These are phyloP conservation scores for Fusarium protoensiforme DNA, from an alignment of 2,329 filamentous ascomycete species.

Conservation along the genomic window DNA sequence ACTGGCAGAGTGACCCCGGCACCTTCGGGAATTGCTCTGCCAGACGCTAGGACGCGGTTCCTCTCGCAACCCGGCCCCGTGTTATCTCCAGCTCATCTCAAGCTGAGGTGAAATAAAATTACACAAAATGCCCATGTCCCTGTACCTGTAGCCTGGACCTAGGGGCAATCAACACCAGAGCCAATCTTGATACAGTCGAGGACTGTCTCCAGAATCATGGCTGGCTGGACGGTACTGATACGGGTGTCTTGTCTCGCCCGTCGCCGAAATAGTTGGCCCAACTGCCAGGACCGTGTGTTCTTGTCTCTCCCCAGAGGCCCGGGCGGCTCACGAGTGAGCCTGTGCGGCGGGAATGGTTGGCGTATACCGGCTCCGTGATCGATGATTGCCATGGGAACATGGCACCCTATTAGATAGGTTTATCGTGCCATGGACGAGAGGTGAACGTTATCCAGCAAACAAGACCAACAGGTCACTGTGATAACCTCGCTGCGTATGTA, in stretches of 20 bases:
- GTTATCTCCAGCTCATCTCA: constrained; percentile 28
- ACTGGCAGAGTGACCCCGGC: background rate
- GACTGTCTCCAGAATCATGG: constrained; percentile 21
- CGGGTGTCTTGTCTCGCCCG: background rate
- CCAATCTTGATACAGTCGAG: constrained; percentile 10
- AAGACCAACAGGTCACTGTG: background rate
- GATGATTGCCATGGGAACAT: constrained; percentile 22
- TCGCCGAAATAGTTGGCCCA: background rate
- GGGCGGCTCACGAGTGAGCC: constrained; percentile 23
- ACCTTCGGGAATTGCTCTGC: constrained; percentile 15
- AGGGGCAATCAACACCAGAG: constrained; percentile 14
- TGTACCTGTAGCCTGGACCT: constrained; percentile 21
- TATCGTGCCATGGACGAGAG: background rate
- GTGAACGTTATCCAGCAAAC: background rate
- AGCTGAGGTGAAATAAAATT: constrained; percentile 13
- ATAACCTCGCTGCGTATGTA: background rate
- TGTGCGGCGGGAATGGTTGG: constrained; percentile 24
- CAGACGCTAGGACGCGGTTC: constrained; percentile 8
- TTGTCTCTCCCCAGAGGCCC: constrained; percentile 8
- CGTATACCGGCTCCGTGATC: background rate
- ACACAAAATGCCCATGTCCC: constrained; percentile 25
- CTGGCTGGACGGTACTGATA: background rate
- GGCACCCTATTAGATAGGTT: background rate
- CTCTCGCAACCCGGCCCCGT: constrained; percentile 4
- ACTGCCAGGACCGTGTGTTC: constrained; percentile 1